Conservation (phyloP, 148 eudicot genomes). For the Camellia sinensis region DNA sequence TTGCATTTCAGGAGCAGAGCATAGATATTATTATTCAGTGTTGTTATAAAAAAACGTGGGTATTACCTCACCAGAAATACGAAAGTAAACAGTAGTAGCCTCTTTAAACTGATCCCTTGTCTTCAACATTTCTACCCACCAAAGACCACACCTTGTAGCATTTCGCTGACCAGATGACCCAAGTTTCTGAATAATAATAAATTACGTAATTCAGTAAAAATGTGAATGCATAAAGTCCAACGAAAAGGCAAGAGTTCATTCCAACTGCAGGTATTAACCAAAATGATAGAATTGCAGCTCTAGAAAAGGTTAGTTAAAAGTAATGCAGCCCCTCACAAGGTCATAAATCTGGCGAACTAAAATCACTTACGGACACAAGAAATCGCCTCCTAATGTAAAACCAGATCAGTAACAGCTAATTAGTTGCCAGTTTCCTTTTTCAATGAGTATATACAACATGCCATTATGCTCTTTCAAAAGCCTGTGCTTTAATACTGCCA, state of each 20-base stretch:
- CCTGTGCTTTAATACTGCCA: background rate
- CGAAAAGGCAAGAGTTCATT: background rate
- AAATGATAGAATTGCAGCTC: background rate
- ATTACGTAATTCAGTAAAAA: constrained; percentile 6
- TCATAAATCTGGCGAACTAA: background rate
- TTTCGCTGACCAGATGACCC: constrained; percentile 69
- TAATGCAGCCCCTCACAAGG: background rate
- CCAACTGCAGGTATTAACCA: background rate
- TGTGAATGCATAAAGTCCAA: background rate
- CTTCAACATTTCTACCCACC: constrained; percentile 99
- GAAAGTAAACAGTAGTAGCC: constrained; percentile 88
- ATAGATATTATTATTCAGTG: background rate
- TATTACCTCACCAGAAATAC: constrained; percentile 98
- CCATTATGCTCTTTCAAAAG: background rate
- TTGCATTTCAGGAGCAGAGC: constrained; percentile 27
- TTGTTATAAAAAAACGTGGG: constrained; percentile 21
- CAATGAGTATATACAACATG: background rate
- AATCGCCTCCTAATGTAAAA: background rate
- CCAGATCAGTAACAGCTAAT: background rate
- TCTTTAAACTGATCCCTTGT: constrained; percentile 80
- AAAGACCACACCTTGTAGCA: constrained; percentile 89
- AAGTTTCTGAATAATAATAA: constrained; percentile 51
- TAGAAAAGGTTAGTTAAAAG: background rate
- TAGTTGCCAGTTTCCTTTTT: background rate
- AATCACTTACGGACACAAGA: background rate